Conservation (phyloP, 139 green algal species). For the Chlamydomonas sp. region DNA sequence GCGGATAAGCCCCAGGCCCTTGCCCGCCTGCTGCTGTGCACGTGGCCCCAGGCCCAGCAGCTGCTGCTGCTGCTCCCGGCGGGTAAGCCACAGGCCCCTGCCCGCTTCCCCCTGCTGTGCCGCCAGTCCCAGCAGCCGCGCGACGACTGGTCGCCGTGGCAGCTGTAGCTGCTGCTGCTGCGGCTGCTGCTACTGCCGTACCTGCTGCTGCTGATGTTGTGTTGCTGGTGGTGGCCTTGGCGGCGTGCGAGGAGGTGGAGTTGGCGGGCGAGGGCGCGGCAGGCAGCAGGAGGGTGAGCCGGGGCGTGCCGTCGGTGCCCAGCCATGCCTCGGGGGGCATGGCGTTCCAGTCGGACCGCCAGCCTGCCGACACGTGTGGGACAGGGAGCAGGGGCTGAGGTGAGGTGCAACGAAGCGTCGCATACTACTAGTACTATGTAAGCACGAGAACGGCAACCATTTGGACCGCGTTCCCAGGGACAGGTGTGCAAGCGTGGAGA, state of each 20-base stretch:
- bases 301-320: not conserved
- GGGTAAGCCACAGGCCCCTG: too few relatives aligned
- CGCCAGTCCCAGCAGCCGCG: too few relatives aligned
- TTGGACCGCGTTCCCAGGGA: too few relatives aligned
- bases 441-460: too few relatives aligned
- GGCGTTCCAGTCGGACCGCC: conserved; percentile 30
- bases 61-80: too few relatives aligned
- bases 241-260: not conserved
- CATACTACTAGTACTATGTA: not conserved
- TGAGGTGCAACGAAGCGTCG: not conserved
- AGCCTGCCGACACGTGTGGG: not conserved
- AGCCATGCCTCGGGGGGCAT: conserved; percentile 34
- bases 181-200: not conserved
- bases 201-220: not conserved
- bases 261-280: not conserved
- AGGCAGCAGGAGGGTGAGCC: too few relatives aligned
- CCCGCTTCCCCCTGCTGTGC: too few relatives aligned
- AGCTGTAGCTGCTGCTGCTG: not conserved
- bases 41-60: too few relatives aligned
- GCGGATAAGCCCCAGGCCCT: too few relatives aligned
- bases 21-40: too few relatives aligned
- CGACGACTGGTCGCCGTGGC: too few relatives aligned
- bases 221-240: not conserved
- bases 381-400: not conserved
- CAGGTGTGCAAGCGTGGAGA: too few relatives aligned